Conservation (phyloP, 768 basidiomycete species). For the Pleurotus giganteus region DNA sequence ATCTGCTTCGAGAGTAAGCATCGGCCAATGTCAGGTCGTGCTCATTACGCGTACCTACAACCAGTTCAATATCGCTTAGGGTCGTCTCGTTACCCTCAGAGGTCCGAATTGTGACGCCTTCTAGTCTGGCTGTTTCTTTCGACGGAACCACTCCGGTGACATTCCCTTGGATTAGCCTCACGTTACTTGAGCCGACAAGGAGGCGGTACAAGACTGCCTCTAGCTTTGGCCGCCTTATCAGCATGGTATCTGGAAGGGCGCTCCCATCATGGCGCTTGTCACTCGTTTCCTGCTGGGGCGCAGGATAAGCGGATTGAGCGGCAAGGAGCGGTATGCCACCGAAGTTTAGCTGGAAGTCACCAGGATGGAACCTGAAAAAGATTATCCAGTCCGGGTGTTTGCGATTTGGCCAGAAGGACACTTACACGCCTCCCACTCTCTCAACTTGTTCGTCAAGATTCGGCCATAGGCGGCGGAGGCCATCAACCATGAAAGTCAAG, state of each 20-base stretch:
- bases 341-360: conserved; percentile 15
- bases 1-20: conserved; percentile 10
- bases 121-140: background rate
- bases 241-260: conserved; percentile 13
- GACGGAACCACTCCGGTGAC: conserved; percentile 4
- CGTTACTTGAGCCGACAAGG: background rate
- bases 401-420: background rate
- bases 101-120: conserved; percentile 11
- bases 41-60: conserved; percentile 1
- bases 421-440: conserved; percentile 16
- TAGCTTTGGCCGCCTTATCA: conserved; percentile 14
- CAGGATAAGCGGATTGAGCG: conserved; percentile 6
- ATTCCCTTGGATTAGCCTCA: conserved; percentile 11
- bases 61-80: conserved; percentile 10
- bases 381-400: too few relatives aligned
- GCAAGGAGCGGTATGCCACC: conserved; percentile 12
- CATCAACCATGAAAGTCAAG: conserved; percentile 12
- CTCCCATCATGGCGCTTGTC: background rate
- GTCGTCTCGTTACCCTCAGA: conserved; percentile 9
- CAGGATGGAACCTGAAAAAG: conserved; percentile 7
- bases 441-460: conserved; percentile 16
- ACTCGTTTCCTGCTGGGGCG: background rate
- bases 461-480: conserved; percentile 18
- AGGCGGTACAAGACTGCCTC: conserved; percentile 20
- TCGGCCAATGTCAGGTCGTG: background rate